These are phyloP conservation scores for Conringia planisiliqua DNA, from an alignment of 345 rosid species.

Conservation along the genomic window DNA sequence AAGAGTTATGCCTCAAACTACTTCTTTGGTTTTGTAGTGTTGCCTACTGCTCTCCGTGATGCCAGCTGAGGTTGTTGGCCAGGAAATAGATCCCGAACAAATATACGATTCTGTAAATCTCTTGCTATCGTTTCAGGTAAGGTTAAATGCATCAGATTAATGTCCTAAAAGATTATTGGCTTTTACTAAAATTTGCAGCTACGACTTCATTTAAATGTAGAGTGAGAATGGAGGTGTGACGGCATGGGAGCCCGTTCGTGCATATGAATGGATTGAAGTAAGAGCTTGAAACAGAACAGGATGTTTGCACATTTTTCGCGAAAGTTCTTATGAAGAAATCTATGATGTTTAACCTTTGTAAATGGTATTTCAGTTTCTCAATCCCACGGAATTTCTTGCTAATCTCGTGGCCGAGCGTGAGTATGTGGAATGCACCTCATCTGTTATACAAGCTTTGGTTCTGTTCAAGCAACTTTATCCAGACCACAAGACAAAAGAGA, in stretches of 20 bases:
- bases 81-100: slow-evolving; percentile 43
- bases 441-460: slow-evolving; percentile 33
- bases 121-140: slow-evolving; percentile 60
- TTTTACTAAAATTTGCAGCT: neutral
- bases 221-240: slow-evolving; percentile 31
- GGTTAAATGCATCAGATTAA: neutral
- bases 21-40: slow-evolving; percentile 39
- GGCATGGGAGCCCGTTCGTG: slow-evolving; percentile 35
- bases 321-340: neutral
- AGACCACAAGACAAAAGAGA: slow-evolving; percentile 41
- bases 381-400: slow-evolving; percentile 45
- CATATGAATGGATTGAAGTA: slow-evolving; percentile 27
- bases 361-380: slow-evolving; percentile 36
- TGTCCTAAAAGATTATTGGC: neutral
- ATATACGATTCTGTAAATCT: slow-evolving; percentile 59
- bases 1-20: neutral
- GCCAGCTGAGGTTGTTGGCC: slow-evolving; percentile 67
- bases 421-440: slow-evolving; percentile 50
- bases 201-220: neutral
- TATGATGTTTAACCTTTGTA: neutral
- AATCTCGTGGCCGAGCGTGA: slow-evolving; percentile 42
- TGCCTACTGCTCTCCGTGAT: slow-evolving; percentile 60
- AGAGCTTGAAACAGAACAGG: neutral
- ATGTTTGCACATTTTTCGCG: neutral
- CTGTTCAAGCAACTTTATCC: slow-evolving; percentile 44